Percentiles rank a stretch among this genome's conserved stretches.
Conservation (phyloP, 1,139 yeast genomes). For the Lodderomyces pseudojiufengensis region DNA sequence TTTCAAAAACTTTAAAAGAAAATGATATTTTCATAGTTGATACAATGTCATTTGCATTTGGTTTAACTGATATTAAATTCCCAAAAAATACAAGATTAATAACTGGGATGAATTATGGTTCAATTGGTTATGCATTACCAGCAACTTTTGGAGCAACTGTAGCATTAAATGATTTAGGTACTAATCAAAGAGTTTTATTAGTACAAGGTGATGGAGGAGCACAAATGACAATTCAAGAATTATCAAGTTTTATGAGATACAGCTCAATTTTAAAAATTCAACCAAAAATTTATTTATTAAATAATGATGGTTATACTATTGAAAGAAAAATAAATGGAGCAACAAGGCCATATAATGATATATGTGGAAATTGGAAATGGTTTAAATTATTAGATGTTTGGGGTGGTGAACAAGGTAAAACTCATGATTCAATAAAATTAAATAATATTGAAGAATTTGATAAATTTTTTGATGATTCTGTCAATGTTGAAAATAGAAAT, state of each 20-base stretch:
- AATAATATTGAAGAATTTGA: constrained; percentile 27
- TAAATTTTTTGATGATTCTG: constrained; percentile 16
- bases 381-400: constrained; percentile 57
- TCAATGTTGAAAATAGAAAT: neutral
- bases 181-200: constrained; percentile 55
- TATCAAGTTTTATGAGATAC: constrained; percentile 63
- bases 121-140: constrained; percentile 85
- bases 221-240: constrained; percentile 84
- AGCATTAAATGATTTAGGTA: constrained; percentile 56
- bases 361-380: constrained; percentile 79
- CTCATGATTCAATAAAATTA: constrained; percentile 32
- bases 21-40: constrained; percentile 70
- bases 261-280: constrained; percentile 34
- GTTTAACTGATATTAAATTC: constrained; percentile 57
- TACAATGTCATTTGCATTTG: constrained; percentile 77
- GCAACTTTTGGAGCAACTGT: constrained; percentile 76
- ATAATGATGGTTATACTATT: constrained; percentile 83
- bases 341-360: constrained; percentile 71
- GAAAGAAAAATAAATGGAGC: constrained; percentile 84
- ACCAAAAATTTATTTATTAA: constrained; percentile 66
- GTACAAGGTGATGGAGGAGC: constrained; percentile 91
- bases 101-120: constrained; percentile 71
- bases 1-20: constrained; percentile 41
- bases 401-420: constrained; percentile 51
- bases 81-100: constrained; percentile 50